phyloP scores from a whole-genome alignment of 2,329 filamentous ascomycete genomes.

The Calonectria hawksworthii region DNA sequence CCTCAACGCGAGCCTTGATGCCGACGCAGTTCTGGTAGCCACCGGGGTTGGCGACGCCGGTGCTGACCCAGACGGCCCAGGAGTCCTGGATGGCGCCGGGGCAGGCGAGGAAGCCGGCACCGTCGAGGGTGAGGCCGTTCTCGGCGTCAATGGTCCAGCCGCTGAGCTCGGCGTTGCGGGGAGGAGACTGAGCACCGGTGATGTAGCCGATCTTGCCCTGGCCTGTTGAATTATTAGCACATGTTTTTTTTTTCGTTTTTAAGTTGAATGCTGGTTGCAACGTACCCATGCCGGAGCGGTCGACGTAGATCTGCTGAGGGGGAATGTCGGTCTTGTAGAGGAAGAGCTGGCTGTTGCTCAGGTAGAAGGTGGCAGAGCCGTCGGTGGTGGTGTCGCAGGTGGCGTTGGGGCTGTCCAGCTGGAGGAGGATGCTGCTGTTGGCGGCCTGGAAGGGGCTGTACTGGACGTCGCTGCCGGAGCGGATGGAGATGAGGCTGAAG shows the following conservation, averaged over 20 bases:
- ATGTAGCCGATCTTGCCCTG: slow-evolving; percentile 68
- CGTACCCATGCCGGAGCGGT: slow-evolving; percentile 72
- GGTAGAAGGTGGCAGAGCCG: slow-evolving; percentile 63
- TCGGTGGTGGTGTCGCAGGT: slow-evolving; percentile 59
- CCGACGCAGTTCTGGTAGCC: slow-evolving; percentile 54
- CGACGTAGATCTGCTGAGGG: slow-evolving; percentile 65
- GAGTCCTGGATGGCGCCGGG: slow-evolving; percentile 56
- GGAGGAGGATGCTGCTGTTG: slow-evolving; percentile 58
- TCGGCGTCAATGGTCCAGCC: slow-evolving; percentile 61
- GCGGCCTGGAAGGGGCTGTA: slow-evolving; percentile 60
- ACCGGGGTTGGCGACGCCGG: slow-evolving; percentile 51
- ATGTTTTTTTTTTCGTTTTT: too few relatives aligned
- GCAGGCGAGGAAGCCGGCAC: slow-evolving; percentile 65
- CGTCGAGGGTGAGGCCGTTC: slow-evolving; percentile 61
- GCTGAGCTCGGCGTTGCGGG: slow-evolving; percentile 59
- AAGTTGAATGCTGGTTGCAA: too few relatives aligned
- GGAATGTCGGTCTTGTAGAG: slow-evolving; percentile 59
- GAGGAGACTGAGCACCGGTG: slow-evolving; percentile 56
- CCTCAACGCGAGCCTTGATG: slow-evolving; percentile 49
- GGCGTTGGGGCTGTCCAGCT: slow-evolving; percentile 60
- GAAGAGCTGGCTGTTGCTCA: slow-evolving; percentile 58
- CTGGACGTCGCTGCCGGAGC: slow-evolving; percentile 64
- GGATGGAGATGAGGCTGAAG: slow-evolving; percentile 63
- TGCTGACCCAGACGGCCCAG: slow-evolving; percentile 56
- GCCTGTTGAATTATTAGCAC: slow-evolving; percentile 53